Base-by-base conservation (phyloP, 2,329 filamentous ascomycete genomes). In the Neopestalotiopsis sp. region DNA sequence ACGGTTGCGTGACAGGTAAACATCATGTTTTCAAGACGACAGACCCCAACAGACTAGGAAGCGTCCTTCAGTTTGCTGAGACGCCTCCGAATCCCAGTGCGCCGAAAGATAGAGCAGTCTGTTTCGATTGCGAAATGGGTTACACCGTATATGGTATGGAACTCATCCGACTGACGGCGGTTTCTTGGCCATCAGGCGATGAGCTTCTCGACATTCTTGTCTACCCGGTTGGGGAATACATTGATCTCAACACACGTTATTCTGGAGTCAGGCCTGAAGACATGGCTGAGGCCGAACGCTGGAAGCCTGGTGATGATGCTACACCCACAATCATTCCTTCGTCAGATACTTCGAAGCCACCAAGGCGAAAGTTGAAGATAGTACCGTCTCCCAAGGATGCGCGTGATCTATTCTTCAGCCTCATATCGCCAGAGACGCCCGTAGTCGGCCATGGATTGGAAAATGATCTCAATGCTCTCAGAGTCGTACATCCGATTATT, bases 101-200 rank as follows among this genome's bases (percentile, higher is more conserved):
- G 1, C 82, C 84, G 0, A 75, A 79, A 1, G 82, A 86, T 66
- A 88, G 88, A 45, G 93, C 92, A 2, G 90, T 98, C 12, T 92
- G 90, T 72, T 95, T 99, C 75, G 96, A 99, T 78, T 98, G 96
- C 75, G 96, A 99, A 78, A 99, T 99, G 96, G 94, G 93, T 4
- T 98, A 97, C 77, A 99, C 97, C 0, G 93, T 93, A 0, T 81
- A 92, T 64, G 96, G 97, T 0, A 83, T 98, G 72, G 96, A 99
- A 79, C 86, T 99, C 20, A 91, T 98, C 68, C 93, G 96, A 9
- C 81, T 99, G 3, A 98, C 96, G 0, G 95, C 93, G 4, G 91
- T 95, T 3, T 90, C 91, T 10, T 99, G 96, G 95, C 95, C 95
- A 0, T 84, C 86, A 9, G 92, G 93, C 24, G 87, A 90, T 66